Evolutionary conservation across 1,284 basidiomycete genomes (phyloP).

Genomic region (Cryptococcus neoformans): DNA sequence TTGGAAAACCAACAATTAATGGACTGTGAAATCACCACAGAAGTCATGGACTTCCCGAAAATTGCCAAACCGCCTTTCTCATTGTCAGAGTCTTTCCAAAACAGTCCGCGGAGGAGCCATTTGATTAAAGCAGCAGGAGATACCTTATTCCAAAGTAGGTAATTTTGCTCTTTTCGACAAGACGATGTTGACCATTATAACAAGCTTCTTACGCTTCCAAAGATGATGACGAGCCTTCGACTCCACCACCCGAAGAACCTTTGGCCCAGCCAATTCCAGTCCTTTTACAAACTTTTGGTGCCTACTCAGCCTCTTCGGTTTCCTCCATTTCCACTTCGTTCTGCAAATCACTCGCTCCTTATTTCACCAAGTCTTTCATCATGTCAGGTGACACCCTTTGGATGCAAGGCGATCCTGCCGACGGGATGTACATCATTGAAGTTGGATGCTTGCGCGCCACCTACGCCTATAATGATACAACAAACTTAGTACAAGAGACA

Average conservation of each 20-base stretch:
- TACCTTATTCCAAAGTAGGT: conserved; percentile 35
- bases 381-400: conserved; percentile 67
- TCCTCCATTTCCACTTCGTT: conserved; percentile 26
- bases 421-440: conserved; percentile 83
- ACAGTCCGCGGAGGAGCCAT: conserved; percentile 70
- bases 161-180: not conserved
- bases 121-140: conserved; percentile 71
- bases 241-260: conserved; percentile 3
- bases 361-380: conserved; percentile 65
- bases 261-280: conserved; percentile 50
- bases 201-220: not conserved
- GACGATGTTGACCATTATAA: not conserved
- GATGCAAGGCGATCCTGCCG: conserved; percentile 67
- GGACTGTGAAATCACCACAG: conserved; percentile 17
- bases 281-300: conserved; percentile 71
- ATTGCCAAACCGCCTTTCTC: conserved; percentile 45
- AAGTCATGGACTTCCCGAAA: conserved; percentile 39
- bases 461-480: conserved; percentile 70
- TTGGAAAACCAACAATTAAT: conserved; percentile 38
- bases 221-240: not conserved
- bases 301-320: conserved; percentile 51
- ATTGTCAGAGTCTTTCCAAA: conserved; percentile 60
- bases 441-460: conserved; percentile 75
- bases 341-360: conserved; percentile 57
- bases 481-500: conserved; percentile 68